phyloP scores from a whole-genome alignment of 768 basidiomycete genomes.

The Lentinula aciculospora region DNA sequence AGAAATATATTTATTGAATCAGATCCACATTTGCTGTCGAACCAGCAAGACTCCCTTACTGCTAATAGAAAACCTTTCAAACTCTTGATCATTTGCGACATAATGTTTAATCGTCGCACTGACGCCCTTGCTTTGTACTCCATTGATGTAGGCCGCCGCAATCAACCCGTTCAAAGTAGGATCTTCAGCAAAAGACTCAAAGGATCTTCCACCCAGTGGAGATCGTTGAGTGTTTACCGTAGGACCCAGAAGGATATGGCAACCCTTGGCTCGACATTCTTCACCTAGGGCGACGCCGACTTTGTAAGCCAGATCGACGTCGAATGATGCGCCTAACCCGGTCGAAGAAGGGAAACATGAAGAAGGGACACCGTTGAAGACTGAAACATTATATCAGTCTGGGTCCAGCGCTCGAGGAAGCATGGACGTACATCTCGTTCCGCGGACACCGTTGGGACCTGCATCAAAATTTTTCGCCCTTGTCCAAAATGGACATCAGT shows the following conservation, averaged over 20 bases:
- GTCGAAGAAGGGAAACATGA: conserved; percentile 56
- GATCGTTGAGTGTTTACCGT: conserved; percentile 64
- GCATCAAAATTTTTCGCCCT: too few species aligned
- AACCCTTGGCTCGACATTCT: conserved; percentile 45
- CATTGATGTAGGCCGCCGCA: conserved; percentile 62
- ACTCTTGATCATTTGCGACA: conserved; percentile 59
- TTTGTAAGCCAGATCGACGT: conserved; percentile 37
- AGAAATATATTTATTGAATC: not conserved
- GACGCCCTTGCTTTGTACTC: conserved; percentile 72
- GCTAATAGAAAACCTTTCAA: conserved; percentile 44
- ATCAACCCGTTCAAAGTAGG: conserved; percentile 49
- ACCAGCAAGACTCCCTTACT: conserved; percentile 23
- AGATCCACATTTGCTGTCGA: not conserved
- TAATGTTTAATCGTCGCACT: conserved; percentile 70
- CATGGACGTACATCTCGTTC: conserved; percentile 36
- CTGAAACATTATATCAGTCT: conserved; percentile 17
- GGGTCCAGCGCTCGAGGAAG: not conserved
- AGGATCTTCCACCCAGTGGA: conserved; percentile 48
- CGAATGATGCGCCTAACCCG: conserved; percentile 51
- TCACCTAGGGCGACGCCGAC: conserved; percentile 49
- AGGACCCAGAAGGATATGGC: conserved; percentile 51
- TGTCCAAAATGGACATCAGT: not conserved
- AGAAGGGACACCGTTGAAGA: conserved; percentile 51
- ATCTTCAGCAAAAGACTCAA: conserved; percentile 64
- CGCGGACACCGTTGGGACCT: conserved; percentile 48